These are phyloP conservation scores for Vigna radiata DNA, from an alignment of 306 rosid genomes.

Conservation along the genomic window DNA sequence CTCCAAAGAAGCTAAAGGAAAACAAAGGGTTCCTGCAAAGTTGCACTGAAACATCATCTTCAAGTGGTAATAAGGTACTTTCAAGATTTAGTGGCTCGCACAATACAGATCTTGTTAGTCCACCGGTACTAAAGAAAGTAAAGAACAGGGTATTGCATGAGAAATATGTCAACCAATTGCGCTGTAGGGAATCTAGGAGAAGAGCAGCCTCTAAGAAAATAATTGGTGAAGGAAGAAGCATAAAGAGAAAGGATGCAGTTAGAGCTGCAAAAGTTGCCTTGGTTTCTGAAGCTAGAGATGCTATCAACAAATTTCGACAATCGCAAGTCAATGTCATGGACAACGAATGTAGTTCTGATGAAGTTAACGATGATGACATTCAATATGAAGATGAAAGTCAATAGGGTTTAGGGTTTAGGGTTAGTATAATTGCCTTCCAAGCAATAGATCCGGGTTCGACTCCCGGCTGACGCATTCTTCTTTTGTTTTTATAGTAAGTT, in stretches of 20 bases:
- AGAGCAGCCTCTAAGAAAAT: constrained; percentile 48
- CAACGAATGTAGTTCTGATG: constrained; percentile 49
- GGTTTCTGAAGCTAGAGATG: constrained; percentile 79
- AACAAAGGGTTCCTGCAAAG: constrained; percentile 51
- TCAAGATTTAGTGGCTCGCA: constrained; percentile 61
- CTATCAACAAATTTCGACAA: constrained; percentile 62
- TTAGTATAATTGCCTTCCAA: constrained; percentile 38
- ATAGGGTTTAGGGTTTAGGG: constrained; percentile 31
- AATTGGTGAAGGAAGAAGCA: constrained; percentile 40
- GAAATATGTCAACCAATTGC: constrained; percentile 80
- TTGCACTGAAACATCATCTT: constrained; percentile 57
- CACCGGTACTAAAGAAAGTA: constrained; percentile 78
- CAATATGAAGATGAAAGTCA: constrained; percentile 49
- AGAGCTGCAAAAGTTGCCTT: constrained; percentile 73
- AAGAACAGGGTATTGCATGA: constrained; percentile 76
- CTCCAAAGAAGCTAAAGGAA: constrained; percentile 59
- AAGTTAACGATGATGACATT: constrained; percentile 47
- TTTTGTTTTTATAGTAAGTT: neutral
- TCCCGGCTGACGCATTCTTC: constrained; percentile 35
- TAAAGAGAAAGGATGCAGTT: constrained; percentile 50
- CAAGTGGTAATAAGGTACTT: constrained; percentile 56
- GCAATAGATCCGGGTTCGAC: constrained; percentile 30
- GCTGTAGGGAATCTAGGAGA: constrained; percentile 71
- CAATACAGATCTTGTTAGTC: constrained; percentile 62
- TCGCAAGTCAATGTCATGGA: constrained; percentile 44